Conservation (phyloP, 108 stramenopile species). For the Parietichytrium sp. region DNA sequence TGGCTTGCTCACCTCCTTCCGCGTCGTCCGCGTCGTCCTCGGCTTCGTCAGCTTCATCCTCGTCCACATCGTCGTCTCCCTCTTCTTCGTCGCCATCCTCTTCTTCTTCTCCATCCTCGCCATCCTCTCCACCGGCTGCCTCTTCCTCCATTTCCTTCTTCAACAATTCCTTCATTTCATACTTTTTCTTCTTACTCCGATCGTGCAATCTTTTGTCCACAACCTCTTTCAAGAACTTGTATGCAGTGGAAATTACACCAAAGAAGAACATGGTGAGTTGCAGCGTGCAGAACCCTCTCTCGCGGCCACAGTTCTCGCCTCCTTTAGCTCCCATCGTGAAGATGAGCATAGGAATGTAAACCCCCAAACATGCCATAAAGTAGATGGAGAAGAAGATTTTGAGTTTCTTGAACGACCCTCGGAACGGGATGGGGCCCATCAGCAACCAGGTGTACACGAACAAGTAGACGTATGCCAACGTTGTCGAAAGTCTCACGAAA, state of each 20-base stretch:
- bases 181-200: neutral
- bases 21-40: neutral
- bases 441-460: constrained; percentile 25
- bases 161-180: neutral
- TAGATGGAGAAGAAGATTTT: neutral
- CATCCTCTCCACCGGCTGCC: neutral
- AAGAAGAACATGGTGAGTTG: neutral
- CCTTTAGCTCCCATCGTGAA: neutral
- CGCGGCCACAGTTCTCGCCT: neutral
- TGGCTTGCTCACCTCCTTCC: neutral
- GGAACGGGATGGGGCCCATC: neutral
- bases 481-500: neutral
- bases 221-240: neutral
- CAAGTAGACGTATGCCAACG: neutral
- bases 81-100: neutral
- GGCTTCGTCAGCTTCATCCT: neutral
- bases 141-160: neutral
- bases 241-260: neutral
- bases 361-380: neutral
- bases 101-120: neutral
- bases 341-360: neutral
- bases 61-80: neutral
- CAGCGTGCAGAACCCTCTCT: neutral
- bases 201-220: neutral
- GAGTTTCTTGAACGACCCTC: neutral